Conservation (phyloP, 2,329 filamentous ascomycete species). For the Pyrenophora teres region DNA sequence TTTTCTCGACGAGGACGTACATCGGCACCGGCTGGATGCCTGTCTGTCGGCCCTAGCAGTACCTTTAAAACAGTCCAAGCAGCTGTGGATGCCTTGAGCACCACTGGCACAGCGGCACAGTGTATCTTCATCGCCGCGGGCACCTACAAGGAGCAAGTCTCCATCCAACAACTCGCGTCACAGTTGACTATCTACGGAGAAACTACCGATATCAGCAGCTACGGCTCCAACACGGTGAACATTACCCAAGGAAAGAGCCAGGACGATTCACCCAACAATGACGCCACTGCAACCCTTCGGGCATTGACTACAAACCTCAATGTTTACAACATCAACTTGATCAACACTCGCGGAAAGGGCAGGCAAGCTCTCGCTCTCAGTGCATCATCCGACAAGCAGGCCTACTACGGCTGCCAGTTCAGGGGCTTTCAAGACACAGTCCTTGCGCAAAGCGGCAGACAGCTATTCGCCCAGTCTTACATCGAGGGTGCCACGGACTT, state of each 20-base stretch:
- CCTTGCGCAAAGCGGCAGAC: conserved; percentile 52
- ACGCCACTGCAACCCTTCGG: conserved; percentile 58
- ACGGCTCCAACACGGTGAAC: conserved; percentile 63
- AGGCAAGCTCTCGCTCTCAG: conserved; percentile 60
- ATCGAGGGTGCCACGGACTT: conserved; percentile 65
- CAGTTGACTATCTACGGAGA: conserved; percentile 63
- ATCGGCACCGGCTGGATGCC: conserved; percentile 56
- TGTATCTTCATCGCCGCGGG: conserved; percentile 67
- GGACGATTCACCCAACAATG: conserved; percentile 56
- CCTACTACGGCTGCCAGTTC: conserved; percentile 62
- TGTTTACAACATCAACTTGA: conserved; percentile 67
- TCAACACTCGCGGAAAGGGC: conserved; percentile 52
- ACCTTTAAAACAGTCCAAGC: conserved; percentile 58
- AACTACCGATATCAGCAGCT: conserved; percentile 57
- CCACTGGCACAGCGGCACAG: conserved; percentile 55
- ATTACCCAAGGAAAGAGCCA: conserved; percentile 56
- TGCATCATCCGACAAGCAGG: conserved; percentile 57
- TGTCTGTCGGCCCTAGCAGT: conserved; percentile 53
- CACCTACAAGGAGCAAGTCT: conserved; percentile 66
- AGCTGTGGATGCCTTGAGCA: conserved; percentile 64
- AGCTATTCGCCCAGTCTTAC: conserved; percentile 61
- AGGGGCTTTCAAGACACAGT: conserved; percentile 63
- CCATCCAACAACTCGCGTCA: conserved; percentile 55
- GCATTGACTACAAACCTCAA: conserved; percentile 57
- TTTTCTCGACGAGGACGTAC: conserved; percentile 45